Percentiles rank a stretch among this genome's conserved stretches.
phyloP scores from a whole-genome alignment of 1,284 basidiomycete genomes.

The Ganoderma meredithae region DNA sequence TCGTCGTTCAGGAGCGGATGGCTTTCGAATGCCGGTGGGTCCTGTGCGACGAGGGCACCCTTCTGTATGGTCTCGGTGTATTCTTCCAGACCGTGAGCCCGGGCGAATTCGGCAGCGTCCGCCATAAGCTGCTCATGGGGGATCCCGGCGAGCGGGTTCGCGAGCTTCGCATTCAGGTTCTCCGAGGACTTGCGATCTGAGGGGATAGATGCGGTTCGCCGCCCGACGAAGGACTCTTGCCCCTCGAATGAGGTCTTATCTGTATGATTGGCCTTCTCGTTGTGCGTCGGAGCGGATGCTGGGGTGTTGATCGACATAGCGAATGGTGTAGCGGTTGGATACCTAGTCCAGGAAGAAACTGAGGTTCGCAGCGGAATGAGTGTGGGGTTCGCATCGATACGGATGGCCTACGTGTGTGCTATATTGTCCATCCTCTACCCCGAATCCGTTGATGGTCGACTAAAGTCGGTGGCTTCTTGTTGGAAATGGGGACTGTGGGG shows the following conservation, averaged over 20 bases:
- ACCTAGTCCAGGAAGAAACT: neutral
- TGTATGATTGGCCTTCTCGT: neutral
- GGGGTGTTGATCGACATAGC: neutral
- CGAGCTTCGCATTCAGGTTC: conserved; percentile 49
- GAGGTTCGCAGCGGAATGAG: neutral
- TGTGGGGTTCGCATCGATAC: neutral
- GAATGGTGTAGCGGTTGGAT: neutral
- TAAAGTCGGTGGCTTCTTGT: neutral
- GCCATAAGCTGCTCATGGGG: conserved; percentile 61
- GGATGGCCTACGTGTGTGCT: neutral
- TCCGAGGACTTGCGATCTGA: conserved; percentile 30
- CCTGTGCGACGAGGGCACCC: conserved; percentile 70
- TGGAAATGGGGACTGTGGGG: neutral
- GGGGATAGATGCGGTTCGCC: conserved; percentile 34
- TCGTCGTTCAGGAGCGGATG: conserved; percentile 63
- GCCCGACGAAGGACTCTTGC: conserved; percentile 33
- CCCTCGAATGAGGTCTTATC: neutral
- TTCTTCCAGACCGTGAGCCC: conserved; percentile 57
- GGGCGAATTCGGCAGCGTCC: conserved; percentile 64
- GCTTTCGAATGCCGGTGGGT: conserved; percentile 58
- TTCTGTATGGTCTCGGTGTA: conserved; percentile 58
- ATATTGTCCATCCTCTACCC: neutral
- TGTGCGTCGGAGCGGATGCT: neutral
- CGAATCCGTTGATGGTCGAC: neutral
- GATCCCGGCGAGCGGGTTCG: conserved; percentile 65